Percentiles rank a stretch among this genome's conserved stretches.
phyloP scores from a whole-genome alignment of 2,329 filamentous ascomycete species.

The Fusarium poae region DNA sequence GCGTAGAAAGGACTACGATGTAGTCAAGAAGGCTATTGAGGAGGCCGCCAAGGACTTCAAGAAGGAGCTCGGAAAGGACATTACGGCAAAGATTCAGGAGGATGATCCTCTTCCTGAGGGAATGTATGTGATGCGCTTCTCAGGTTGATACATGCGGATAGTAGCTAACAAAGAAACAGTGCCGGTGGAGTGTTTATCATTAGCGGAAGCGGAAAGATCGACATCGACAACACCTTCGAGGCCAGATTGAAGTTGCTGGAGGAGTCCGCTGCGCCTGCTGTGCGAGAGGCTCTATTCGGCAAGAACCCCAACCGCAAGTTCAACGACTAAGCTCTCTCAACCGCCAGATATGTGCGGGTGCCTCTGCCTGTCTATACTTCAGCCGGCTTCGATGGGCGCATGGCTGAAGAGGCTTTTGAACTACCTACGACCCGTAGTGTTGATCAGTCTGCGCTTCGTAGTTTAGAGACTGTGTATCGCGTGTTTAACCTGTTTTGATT shows the following conservation, averaged over 20 bases:
- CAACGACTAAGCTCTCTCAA: constrained; percentile 74
- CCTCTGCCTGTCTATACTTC: constrained; percentile 32
- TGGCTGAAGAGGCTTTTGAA: constrained; percentile 37
- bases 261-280: constrained; percentile 83
- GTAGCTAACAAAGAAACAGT: constrained; percentile 63
- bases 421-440: constrained; percentile 45
- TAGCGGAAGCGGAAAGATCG: constrained; percentile 90
- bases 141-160: background rate
- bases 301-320: constrained; percentile 97
- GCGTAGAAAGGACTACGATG: constrained; percentile 81
- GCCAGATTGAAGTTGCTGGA: constrained; percentile 88
- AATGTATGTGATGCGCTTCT: constrained; percentile 72
- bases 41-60: constrained; percentile 87
- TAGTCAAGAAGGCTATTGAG: constrained; percentile 82
- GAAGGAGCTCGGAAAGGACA: constrained; percentile 77
- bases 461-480: constrained; percentile 55
- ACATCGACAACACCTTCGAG: constrained; percentile 98
- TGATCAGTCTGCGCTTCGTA: constrained; percentile 49
- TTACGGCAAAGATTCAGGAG: constrained; percentile 80
- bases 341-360: constrained; percentile 16
- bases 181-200: constrained; percentile 86
- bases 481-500: constrained; percentile 43
- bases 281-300: constrained; percentile 90
- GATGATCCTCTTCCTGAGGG: constrained; percentile 82
- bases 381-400: constrained; percentile 36